Conservation (phyloP, 768 basidiomycete genomes). For the Lactarius tabidus region DNA sequence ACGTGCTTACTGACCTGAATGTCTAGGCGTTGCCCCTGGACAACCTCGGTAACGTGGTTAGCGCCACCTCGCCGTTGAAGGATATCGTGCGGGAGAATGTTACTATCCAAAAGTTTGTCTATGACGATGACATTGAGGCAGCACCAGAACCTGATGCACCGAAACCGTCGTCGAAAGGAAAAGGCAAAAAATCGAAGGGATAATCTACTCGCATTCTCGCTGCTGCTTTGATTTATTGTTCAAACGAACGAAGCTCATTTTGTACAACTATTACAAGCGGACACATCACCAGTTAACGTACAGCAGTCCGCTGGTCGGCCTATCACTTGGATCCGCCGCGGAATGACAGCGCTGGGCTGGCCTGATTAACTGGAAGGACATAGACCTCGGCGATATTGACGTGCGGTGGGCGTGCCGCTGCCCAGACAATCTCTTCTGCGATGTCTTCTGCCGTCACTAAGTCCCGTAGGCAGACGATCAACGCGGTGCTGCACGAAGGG, state of each 20-base stretch:
- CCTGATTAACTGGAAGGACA: slow-evolving; percentile 78
- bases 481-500: neutral
- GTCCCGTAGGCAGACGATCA: neutral
- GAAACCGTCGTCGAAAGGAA: slow-evolving; percentile 33
- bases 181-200: slow-evolving; percentile 53
- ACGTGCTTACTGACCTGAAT: slow-evolving; percentile 4
- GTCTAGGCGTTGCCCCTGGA: slow-evolving; percentile 59
- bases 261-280: slow-evolving; percentile 6
- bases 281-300: slow-evolving; percentile 9
- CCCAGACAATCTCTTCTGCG: slow-evolving; percentile 98
- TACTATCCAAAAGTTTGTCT: slow-evolving; percentile 73
- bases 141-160: slow-evolving; percentile 33
- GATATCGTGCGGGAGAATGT: slow-evolving; percentile 63
- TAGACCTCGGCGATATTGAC: slow-evolving; percentile 85
- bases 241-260: neutral
- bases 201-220: slow-evolving; percentile 28
- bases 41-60: slow-evolving; percentile 64
- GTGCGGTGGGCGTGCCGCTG: slow-evolving; percentile 84
- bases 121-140: slow-evolving; percentile 55
- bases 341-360: slow-evolving; percentile 60
- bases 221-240: slow-evolving; percentile 21
- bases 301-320: neutral
- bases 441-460: slow-evolving; percentile 81
- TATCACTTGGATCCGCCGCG: slow-evolving; percentile 35
- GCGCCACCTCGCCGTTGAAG: slow-evolving; percentile 50